These are phyloP conservation scores for Torulaspora indica DNA, from an alignment of 805 yeast species.

Conservation along the genomic window DNA sequence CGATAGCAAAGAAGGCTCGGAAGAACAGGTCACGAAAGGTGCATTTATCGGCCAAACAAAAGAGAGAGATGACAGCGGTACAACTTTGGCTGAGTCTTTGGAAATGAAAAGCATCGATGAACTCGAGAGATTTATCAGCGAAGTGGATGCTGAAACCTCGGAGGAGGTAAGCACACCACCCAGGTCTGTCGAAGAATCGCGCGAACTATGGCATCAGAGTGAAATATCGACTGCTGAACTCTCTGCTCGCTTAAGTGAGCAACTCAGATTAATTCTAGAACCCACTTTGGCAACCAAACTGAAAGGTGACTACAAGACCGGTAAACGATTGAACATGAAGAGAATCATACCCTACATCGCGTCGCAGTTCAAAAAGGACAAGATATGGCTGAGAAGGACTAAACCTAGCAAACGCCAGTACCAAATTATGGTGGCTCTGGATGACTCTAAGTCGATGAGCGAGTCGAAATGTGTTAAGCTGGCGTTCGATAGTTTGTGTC, in stretches of 20 bases:
- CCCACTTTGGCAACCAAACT: conserved; percentile 96
- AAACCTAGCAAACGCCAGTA: conserved; percentile 96
- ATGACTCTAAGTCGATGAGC: conserved; percentile 96
- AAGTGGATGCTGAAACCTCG: conserved; percentile 34
- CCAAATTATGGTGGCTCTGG: conserved; percentile 95
- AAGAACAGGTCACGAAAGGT: conserved; percentile 41
- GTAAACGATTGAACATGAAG: conserved; percentile 95
- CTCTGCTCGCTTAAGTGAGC: conserved; percentile 86
- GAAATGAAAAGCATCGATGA: conserved; percentile 31
- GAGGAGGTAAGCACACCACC: conserved; percentile 39
- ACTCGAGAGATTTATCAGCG: conserved; percentile 33
- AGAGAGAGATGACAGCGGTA: conserved; percentile 20
- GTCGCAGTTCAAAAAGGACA: conserved; percentile 93
- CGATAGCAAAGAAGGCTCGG: conserved; percentile 27
- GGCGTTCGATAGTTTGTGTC: conserved; percentile 90
- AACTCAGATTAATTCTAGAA: conserved; percentile 83
- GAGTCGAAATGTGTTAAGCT: conserved; percentile 85
- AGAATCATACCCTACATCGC: conserved; percentile 97
- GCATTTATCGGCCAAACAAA: conserved; percentile 49
- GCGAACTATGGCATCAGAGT: conserved; percentile 75
- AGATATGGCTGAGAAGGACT: conserved; percentile 96
- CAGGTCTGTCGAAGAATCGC: conserved; percentile 58
- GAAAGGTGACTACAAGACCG: conserved; percentile 94
- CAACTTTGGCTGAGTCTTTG: conserved; percentile 14
- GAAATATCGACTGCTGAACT: conserved; percentile 84